A percentile compares a stretch with the other conserved stretches of the same genome.
These are phyloP conservation scores for Tricholomella constricta DNA, from an alignment of 768 basidiomycete genomes.

Conservation along the genomic window DNA sequence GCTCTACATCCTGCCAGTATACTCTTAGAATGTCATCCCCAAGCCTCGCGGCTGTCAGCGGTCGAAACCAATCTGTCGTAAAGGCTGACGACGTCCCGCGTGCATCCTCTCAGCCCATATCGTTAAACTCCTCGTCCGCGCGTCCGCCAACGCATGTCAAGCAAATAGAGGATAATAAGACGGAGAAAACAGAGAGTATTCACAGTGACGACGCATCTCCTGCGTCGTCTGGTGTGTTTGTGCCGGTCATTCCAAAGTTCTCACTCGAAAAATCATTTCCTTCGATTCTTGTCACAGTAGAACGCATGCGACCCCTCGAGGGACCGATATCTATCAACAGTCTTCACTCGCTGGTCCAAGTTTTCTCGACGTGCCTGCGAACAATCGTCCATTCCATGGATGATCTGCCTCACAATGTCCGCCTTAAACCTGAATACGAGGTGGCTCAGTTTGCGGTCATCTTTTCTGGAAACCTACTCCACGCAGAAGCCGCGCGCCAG, in stretches of 20 bases:
- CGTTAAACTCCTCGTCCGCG: background rate
- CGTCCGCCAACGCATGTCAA: constrained; percentile 9
- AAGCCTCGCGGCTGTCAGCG: constrained; percentile 13
- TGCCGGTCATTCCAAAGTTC: constrained; percentile 20
- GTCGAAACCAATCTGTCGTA: background rate
- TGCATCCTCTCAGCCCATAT: background rate
- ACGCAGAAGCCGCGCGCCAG: constrained; percentile 8
- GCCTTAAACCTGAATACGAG: constrained; percentile 13
- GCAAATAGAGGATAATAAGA: constrained; percentile 8
- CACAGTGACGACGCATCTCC: constrained; percentile 26
- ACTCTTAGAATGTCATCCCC: constrained; percentile 5
- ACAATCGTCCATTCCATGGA: constrained; percentile 18
- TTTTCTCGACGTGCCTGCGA: constrained; percentile 19
- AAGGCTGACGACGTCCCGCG: background rate
- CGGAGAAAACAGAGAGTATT: constrained; percentile 24
- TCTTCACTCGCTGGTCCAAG: constrained; percentile 14
- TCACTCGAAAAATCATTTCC: constrained; percentile 37
- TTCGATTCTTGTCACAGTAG: constrained; percentile 32
- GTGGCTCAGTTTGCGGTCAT: constrained; percentile 17
- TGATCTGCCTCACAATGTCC: constrained; percentile 15
- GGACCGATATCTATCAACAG: constrained; percentile 9
- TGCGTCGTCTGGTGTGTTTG: constrained; percentile 20
- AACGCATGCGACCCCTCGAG: constrained; percentile 26
- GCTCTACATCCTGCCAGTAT: background rate
- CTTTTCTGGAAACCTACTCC: constrained; percentile 13